Evolutionary conservation across 345 rosid species (phyloP), one percentile per base, ranked within the genome.

Genomic region (Corchorus capsularis): DNA sequence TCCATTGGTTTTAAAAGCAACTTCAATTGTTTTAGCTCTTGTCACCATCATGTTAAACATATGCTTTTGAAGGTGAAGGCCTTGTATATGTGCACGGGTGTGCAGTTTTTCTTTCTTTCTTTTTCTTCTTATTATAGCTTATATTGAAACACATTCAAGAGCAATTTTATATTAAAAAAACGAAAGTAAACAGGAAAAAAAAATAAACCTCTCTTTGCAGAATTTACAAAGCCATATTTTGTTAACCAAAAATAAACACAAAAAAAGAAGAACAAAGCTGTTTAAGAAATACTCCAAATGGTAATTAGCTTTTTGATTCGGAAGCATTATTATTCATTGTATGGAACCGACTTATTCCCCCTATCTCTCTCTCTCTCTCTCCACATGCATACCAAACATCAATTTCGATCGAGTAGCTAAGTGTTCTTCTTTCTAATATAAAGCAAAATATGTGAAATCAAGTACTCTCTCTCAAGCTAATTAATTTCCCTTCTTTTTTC

Each of bases 21-120:
- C 71, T 79, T 60, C 70, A 68, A 76, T 27, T 43, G 61, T 43
- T 17, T 7, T 39, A 69, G 75, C 63, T 68, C 63, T 71, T 63
- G 82, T 79, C 79, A 45, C 52, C 50, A 71, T 81, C 83, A 53
- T 35, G 69, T 35, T 37, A 67, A 47, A 79, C 82, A 77, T 67
- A 77, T 67, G 17, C 10, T 56, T 27, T 16, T 45, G 20, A 56
- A 17, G 27, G 46, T 45, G 55, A 43, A 68, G 52, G 53, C 17
- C 59, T 55, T 7, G 27, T 27, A 27, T 27, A 27, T 27, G 27
- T 72, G 82, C 82, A 75, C 67, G 61, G 76, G 71, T 27, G 66
- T 56, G 75, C 70, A 46, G 59, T 63, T 76, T 68, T 39, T 39
- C 27, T 27, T 27, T 27, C 27, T 27, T 27, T 27, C 27, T 27